These are phyloP conservation scores for Erythrophleum ivorense DNA, from an alignment of 331 rosid genomes.

Conservation along the genomic window DNA sequence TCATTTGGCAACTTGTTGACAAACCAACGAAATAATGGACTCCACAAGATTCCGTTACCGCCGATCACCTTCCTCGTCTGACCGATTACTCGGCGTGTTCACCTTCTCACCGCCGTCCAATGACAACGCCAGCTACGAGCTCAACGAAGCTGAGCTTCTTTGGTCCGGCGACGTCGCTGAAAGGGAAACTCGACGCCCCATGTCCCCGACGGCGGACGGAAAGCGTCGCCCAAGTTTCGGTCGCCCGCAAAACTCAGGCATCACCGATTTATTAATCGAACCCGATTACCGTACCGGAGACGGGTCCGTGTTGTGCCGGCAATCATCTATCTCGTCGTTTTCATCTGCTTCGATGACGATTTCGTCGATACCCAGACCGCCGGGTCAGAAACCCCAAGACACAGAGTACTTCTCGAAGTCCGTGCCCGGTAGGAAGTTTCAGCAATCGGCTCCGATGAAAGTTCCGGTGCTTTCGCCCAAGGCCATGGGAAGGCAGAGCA, in stretches of 20 bases:
- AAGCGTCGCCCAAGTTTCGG: slow-evolving; percentile 35
- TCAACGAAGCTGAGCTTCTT: slow-evolving; percentile 73
- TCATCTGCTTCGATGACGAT: slow-evolving; percentile 52
- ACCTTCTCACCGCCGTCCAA: slow-evolving; percentile 42
- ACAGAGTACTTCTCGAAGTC: slow-evolving; percentile 50
- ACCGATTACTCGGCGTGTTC: slow-evolving; percentile 54
- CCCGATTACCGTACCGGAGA: not conserved
- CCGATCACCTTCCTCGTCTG: slow-evolving; percentile 64
- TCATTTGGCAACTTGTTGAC: not conserved
- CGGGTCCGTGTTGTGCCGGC: slow-evolving; percentile 54
- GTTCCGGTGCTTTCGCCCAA: slow-evolving; percentile 59
- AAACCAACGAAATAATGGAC: slow-evolving; percentile 46
- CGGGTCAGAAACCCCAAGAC: slow-evolving; percentile 21
- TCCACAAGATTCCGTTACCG: slow-evolving; percentile 49
- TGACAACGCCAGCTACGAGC: slow-evolving; percentile 49
- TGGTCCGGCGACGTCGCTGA: slow-evolving; percentile 59
- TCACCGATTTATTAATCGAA: slow-evolving; percentile 56
- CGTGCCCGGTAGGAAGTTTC: slow-evolving; percentile 49
- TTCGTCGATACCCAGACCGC: slow-evolving; percentile 62
- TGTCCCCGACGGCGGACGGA: not conserved
- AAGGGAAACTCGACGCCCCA: slow-evolving; percentile 28
- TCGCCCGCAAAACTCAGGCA: slow-evolving; percentile 52
- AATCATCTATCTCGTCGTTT: slow-evolving; percentile 34
- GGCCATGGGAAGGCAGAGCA: slow-evolving; percentile 42
- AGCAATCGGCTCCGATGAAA: slow-evolving; percentile 76